Evolutionary conservation across 306 rosid genomes (phyloP).

Genomic region (Prunus salicina): DNA sequence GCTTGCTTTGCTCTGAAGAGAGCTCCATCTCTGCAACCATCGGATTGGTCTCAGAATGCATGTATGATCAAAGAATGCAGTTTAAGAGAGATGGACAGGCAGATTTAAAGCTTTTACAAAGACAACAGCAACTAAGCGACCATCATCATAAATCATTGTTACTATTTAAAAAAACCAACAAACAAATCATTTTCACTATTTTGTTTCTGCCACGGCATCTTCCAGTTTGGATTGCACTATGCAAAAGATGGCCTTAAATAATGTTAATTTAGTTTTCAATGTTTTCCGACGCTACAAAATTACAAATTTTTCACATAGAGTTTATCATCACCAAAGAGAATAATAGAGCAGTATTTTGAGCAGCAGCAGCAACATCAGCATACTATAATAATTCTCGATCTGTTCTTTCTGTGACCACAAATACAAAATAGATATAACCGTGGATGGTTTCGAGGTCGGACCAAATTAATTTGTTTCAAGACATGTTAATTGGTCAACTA

Average conservation of each 20-base stretch:
- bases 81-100: not conserved
- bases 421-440: not conserved
- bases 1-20: conserved; percentile 35
- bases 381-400: not conserved
- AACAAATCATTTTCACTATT: not conserved
- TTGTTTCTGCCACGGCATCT: conserved; percentile 1
- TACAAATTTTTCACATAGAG: not conserved
- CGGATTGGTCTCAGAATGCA: not conserved
- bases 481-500: not conserved
- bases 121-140: not conserved
- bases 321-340: not conserved
- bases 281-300: not conserved
- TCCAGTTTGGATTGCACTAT: not conserved
- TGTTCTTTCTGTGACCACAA: not conserved
- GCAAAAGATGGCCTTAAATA: not conserved
- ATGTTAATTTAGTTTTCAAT: not conserved
- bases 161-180: not conserved
- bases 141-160: not conserved
- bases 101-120: not conserved
- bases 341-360: not conserved
- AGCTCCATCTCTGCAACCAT: conserved; percentile 27
- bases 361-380: not conserved
- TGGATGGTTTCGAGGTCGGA: not conserved
- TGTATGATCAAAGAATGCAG: not conserved
- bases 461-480: not conserved